Percentiles rank a stretch among this genome's conserved stretches.
These are phyloP conservation scores for Cymbopogon citratus DNA, from an alignment of 176 grass and related monocot genomes.

Conservation along the genomic window DNA sequence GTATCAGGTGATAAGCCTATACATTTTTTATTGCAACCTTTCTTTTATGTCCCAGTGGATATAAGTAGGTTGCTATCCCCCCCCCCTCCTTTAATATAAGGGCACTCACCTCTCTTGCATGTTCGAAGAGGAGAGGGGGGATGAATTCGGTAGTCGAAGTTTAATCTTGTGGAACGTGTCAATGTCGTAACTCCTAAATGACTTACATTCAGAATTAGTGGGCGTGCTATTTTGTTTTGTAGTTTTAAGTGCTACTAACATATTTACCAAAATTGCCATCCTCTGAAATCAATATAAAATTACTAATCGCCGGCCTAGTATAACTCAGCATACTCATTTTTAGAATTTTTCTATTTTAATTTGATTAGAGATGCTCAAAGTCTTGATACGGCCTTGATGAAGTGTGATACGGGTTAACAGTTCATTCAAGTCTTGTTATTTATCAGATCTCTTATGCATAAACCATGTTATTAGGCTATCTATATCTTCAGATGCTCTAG, in stretches of 20 bases:
- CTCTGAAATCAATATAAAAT: background rate
- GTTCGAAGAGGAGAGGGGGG: too few relatives aligned
- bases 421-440: conserved; percentile 3
- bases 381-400: background rate
- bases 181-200: background rate
- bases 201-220: background rate
- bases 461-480: background rate
- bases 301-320: background rate
- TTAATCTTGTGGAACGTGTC: background rate
- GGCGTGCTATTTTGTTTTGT: background rate
- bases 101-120: too few relatives aligned
- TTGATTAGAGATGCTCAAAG: background rate
- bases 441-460: conserved; percentile 16
- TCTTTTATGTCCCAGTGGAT: background rate
- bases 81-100: too few relatives aligned
- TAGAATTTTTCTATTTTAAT: conserved; percentile 5
- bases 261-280: background rate
- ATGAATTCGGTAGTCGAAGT: too few relatives aligned
- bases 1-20: too few relatives aligned
- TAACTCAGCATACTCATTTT: background rate
- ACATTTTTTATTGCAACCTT: background rate
- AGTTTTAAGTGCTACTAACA: background rate
- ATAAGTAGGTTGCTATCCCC: too few relatives aligned
- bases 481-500: background rate
- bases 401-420: background rate